These are phyloP conservation scores for Saturnispora ahearnii DNA, from an alignment of 805 yeast species.

Conservation along the genomic window DNA sequence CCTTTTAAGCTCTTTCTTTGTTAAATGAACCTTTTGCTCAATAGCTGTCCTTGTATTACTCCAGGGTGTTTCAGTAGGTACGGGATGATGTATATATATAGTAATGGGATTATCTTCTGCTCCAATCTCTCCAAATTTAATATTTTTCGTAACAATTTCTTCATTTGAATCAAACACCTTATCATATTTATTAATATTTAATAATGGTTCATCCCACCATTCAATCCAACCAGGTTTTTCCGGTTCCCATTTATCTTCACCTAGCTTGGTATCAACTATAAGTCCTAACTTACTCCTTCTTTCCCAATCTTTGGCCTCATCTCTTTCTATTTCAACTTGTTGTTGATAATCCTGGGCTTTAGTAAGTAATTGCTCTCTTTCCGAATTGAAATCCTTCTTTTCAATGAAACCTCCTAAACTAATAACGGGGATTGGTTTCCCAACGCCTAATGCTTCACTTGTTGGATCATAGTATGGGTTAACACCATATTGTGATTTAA, in stretches of 20 bases:
- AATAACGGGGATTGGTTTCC: neutral
- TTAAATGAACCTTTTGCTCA: constrained; percentile 43
- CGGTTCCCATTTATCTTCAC: constrained; percentile 38
- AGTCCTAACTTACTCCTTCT: constrained; percentile 18
- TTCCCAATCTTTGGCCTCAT: constrained; percentile 27
- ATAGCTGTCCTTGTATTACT: constrained; percentile 27
- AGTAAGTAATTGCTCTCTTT: neutral
- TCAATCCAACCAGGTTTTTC: constrained; percentile 62
- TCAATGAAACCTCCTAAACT: neutral
- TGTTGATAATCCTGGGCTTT: neutral
- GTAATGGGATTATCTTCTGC: constrained; percentile 45
- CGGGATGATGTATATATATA: constrained; percentile 76
- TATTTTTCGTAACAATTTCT: constrained; percentile 19
- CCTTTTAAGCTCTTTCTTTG: constrained; percentile 69
- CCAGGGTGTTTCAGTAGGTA: constrained; percentile 53
- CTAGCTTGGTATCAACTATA: constrained; percentile 41
- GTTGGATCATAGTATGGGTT: constrained; percentile 6
- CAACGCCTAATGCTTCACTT: neutral
- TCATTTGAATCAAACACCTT: constrained; percentile 31
- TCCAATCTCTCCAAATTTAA: constrained; percentile 29
- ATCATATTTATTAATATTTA: constrained; percentile 32
- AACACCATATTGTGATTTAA: neutral
- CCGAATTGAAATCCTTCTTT: neutral
- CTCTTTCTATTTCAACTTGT: constrained; percentile 16
- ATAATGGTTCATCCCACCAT: constrained; percentile 80